Evolutionary conservation across 2,329 filamentous ascomycete species (phyloP).

Genomic region (Dichotomopilus funicola): DNA sequence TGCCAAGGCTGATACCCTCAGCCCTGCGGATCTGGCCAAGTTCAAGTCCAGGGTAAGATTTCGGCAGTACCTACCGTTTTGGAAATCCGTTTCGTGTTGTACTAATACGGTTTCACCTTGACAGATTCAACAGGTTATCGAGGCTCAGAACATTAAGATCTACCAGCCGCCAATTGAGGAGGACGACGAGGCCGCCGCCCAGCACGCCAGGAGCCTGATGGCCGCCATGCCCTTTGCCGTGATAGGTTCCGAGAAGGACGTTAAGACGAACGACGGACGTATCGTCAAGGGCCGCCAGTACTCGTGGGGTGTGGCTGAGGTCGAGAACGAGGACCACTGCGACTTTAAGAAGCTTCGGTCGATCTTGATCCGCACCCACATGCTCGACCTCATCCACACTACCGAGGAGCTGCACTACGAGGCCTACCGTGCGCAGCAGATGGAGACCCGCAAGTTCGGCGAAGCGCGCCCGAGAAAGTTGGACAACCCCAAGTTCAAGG

Average conservation of each 20-base stretch:
- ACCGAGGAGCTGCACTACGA: constrained; percentile 99
- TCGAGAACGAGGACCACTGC: constrained; percentile 99
- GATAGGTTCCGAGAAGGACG: constrained; percentile 98
- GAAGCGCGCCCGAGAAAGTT: constrained; percentile 95
- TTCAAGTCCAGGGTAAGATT: constrained; percentile 87
- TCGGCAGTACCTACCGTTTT: neutral
- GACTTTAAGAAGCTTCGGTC: constrained; percentile 99
- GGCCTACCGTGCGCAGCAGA: constrained; percentile 97
- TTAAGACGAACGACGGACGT: constrained; percentile 90
- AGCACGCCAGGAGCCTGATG: constrained; percentile 91
- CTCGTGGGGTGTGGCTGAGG: constrained; percentile 97
- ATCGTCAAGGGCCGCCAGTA: constrained; percentile 99
- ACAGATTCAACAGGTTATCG: constrained; percentile 88
- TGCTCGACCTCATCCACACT: constrained; percentile 99
- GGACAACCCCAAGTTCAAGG: constrained; percentile 99
- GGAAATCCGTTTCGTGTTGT: neutral
- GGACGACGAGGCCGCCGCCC: constrained; percentile 91
- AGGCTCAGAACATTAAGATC: constrained; percentile 99
- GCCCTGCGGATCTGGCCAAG: constrained; percentile 79
- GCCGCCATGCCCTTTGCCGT: constrained; percentile 97
- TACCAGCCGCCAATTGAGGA: constrained; percentile 97
- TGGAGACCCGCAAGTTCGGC: constrained; percentile 99
- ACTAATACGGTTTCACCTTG: constrained; percentile 24
- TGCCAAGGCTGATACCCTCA: constrained; percentile 96
- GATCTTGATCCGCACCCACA: constrained; percentile 97